Evolutionary conservation across 73 alveolate species (phyloP), one percentile per base, ranked within the genome.

Genomic region (Tetrahymena elliotti): DNA sequence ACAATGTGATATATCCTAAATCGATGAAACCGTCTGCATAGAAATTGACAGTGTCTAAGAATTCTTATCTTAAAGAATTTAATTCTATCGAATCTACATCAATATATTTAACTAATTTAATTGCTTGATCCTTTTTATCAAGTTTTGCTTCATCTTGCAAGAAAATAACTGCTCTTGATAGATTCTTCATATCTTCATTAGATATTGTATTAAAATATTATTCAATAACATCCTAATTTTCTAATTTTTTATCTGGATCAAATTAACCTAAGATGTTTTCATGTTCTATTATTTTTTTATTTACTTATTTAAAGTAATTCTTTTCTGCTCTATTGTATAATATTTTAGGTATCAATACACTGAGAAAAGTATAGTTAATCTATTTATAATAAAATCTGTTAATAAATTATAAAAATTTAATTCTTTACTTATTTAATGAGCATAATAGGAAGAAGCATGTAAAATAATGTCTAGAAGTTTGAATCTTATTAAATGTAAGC

Each of bases 1-100:
- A 98, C n/a, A 98, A 96, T 8, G 97, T 94, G 31, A 98, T 95
- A 83, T 98, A 98, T 2, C 99, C 99, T 35, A 92, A 94, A 83
- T 97, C 97, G 13, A 96, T 93, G 82, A 98, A 95, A 35, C 98
- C 94, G 40, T 98, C 99, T 93, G 95, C 93, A 54, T 97, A 98
- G 52, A 96, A 96, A 31, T 94, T 94, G 6, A 95, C 53, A 16
- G 97, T 94, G 12, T 94, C 96, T 83, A 93, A 96, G 54, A 82
- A 95, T 41, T 93, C 92, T 52, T 84, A 52, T 20, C 93, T 94
- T 20, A 94, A 52, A 35, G 83, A 53, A 52, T 94, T 94, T 52
- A 94, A 84, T 31, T 94, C 96, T 13, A 94, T 92, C 33, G 93
- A 92, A 53, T 94, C 96, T 84, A 93, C 95, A 41, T 94, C 96